phyloP scores from a whole-genome alignment of 306 rosid genomes.

The Pyrus pyrifolia region DNA sequence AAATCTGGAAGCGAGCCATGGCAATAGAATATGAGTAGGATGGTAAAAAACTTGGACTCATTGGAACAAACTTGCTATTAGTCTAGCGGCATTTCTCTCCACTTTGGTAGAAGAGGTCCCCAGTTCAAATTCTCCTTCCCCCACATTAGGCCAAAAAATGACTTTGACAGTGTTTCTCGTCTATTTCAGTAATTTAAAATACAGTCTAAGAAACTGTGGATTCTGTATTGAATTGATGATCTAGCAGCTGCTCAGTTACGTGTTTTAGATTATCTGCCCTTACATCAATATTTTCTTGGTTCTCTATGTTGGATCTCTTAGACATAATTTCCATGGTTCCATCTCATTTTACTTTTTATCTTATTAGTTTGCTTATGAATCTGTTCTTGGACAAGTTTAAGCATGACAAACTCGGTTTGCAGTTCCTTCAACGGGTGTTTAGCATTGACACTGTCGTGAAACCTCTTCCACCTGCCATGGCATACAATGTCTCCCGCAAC shows the following conservation, averaged over 20 bases:
- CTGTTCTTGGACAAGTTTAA: background rate
- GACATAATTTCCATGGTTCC: background rate
- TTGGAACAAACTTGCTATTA: background rate
- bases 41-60: background rate
- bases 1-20: background rate
- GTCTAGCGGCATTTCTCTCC: background rate
- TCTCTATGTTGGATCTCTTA: background rate
- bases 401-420: conserved; percentile 24
- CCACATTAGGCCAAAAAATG: background rate
- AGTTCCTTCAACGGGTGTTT: conserved; percentile 90
- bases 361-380: background rate
- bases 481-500: conserved; percentile 80
- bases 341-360: background rate
- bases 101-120: background rate
- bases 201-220: background rate
- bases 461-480: conserved; percentile 88
- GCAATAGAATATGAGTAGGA: background rate
- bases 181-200: background rate
- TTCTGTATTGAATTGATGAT: background rate
- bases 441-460: conserved; percentile 87
- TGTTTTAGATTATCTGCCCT: background rate
- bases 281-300: background rate
- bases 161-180: background rate
- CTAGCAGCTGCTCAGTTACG: background rate
- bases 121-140: background rate